Percentiles rank a stretch among this genome's conserved stretches.
phyloP scores from a whole-genome alignment of 2,329 filamentous ascomycete genomes.

The Intubia oerlemansii region DNA sequence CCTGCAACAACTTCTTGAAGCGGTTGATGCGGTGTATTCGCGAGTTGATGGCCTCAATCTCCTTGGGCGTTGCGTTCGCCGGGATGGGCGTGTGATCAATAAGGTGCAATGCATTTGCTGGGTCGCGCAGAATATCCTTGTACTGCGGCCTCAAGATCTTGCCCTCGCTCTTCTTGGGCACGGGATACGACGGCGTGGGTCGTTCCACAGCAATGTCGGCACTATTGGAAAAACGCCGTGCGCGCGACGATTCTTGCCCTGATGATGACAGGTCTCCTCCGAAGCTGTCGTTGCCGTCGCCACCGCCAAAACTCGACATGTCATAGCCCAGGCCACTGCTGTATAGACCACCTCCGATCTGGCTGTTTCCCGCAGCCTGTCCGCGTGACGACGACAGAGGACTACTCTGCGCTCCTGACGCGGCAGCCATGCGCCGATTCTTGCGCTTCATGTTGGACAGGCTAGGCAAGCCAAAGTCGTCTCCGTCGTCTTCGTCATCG shows the following conservation, averaged over 20 bases:
- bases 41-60: slow-evolving; percentile 67
- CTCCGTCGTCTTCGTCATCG: slow-evolving; percentile 60
- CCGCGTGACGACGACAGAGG: slow-evolving; percentile 1
- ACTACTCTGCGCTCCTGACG: too few relatives aligned
- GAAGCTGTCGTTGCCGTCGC: background rate
- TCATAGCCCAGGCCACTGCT: slow-evolving; percentile 5
- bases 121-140: slow-evolving; percentile 78
- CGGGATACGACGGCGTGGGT: slow-evolving; percentile 62
- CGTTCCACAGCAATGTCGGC: slow-evolving; percentile 88
- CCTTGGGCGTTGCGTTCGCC: slow-evolving; percentile 55
- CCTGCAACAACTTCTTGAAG: slow-evolving; percentile 88
- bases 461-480: slow-evolving; percentile 88
- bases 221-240: slow-evolving; percentile 57
- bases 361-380: background rate
- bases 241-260: slow-evolving; percentile 18
- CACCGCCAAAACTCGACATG: slow-evolving; percentile 2
- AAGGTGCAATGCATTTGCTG: slow-evolving; percentile 83
- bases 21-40: slow-evolving; percentile 92
- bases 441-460: slow-evolving; percentile 78
- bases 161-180: slow-evolving; percentile 72
- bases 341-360: too few relatives aligned
- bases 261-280: slow-evolving; percentile 9
- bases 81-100: slow-evolving; percentile 70
- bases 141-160: slow-evolving; percentile 96
- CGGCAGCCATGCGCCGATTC: slow-evolving; percentile 27